A percentile compares a stretch with the other conserved stretches of the same genome.
These are phyloP conservation scores for Cladosporium sphaerospermum DNA, from an alignment of 2,329 filamentous ascomycete species.

Conservation along the genomic window DNA sequence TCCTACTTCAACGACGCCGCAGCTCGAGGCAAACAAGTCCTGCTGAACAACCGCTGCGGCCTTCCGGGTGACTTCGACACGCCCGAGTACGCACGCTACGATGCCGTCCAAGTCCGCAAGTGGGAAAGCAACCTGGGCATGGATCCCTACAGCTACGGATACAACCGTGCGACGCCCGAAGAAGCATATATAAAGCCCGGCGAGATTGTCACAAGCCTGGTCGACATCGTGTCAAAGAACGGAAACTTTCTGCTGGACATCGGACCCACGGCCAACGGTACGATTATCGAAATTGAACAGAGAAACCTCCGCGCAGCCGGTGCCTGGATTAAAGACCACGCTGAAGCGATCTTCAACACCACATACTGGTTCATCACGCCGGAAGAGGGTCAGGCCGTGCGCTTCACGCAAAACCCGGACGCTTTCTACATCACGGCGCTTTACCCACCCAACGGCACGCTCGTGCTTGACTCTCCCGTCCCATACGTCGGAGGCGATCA, in stretches of 20 bases:
- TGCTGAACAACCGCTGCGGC: slow-evolving; percentile 54
- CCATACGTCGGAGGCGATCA: slow-evolving; percentile 44
- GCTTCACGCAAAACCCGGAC: slow-evolving; percentile 48
- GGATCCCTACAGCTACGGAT: slow-evolving; percentile 56
- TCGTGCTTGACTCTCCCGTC: slow-evolving; percentile 40
- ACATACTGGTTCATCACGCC: slow-evolving; percentile 49
- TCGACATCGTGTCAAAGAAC: slow-evolving; percentile 51
- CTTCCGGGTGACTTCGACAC: slow-evolving; percentile 54
- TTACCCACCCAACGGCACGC: slow-evolving; percentile 35
- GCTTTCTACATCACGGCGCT: slow-evolving; percentile 50
- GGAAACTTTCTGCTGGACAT: slow-evolving; percentile 53
- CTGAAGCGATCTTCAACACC: slow-evolving; percentile 52
- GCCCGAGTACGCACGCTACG: slow-evolving; percentile 51
- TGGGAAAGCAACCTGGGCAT: slow-evolving; percentile 57
- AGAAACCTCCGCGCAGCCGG: slow-evolving; percentile 47
- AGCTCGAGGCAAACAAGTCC: slow-evolving; percentile 41
- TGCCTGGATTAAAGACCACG: slow-evolving; percentile 48
- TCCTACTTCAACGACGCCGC: slow-evolving; percentile 39
- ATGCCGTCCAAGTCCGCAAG: slow-evolving; percentile 47
- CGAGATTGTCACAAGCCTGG: slow-evolving; percentile 42
- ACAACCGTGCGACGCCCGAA: slow-evolving; percentile 49
- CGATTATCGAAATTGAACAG: slow-evolving; percentile 45
- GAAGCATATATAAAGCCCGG: slow-evolving; percentile 48
- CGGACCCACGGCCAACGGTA: slow-evolving; percentile 51
- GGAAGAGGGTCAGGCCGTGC: slow-evolving; percentile 38